Evolutionary conservation across 23 red algal species (phyloP).

Genomic region (Gracilaria caudata): DNA sequence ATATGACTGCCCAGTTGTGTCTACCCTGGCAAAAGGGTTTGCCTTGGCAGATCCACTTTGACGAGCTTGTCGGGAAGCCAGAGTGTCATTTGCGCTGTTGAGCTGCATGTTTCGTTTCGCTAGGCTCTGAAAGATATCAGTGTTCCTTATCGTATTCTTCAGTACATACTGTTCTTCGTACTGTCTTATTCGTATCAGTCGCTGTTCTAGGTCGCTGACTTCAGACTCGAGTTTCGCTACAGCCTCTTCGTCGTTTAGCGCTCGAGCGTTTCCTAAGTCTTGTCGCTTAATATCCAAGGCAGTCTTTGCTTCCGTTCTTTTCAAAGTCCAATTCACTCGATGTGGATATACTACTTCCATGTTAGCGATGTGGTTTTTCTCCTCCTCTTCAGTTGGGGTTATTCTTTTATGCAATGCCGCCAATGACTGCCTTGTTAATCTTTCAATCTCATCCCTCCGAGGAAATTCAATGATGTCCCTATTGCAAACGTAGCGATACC

Average conservation of each 20-base stretch:
- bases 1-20: constrained; percentile 68
- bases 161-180: constrained; percentile 47
- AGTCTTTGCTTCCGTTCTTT: constrained; percentile 54
- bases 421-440: constrained; percentile 21
- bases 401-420: constrained; percentile 18
- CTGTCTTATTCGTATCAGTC: constrained; percentile 25
- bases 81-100: constrained; percentile 46
- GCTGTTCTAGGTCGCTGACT: constrained; percentile 17
- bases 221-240: constrained; percentile 27
- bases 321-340: constrained; percentile 64
- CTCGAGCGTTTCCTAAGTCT: constrained; percentile 21
- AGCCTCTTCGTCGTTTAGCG: constrained; percentile 1
- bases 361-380: constrained; percentile 63
- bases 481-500: constrained; percentile 24
- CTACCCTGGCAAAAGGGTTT: constrained; percentile 59
- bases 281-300: constrained; percentile 58
- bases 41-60: background rate
- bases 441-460: constrained; percentile 48
- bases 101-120: constrained; percentile 59
- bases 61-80: constrained; percentile 10
- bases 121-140: constrained; percentile 48
- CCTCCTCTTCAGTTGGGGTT: constrained; percentile 49
- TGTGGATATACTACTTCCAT: constrained; percentile 65
- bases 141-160: constrained; percentile 35
- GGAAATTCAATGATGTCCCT: constrained; percentile 35